Base-by-base conservation (phyloP, 805 yeast genomes). In the Metschnikowia drakensbergensis region DNA sequence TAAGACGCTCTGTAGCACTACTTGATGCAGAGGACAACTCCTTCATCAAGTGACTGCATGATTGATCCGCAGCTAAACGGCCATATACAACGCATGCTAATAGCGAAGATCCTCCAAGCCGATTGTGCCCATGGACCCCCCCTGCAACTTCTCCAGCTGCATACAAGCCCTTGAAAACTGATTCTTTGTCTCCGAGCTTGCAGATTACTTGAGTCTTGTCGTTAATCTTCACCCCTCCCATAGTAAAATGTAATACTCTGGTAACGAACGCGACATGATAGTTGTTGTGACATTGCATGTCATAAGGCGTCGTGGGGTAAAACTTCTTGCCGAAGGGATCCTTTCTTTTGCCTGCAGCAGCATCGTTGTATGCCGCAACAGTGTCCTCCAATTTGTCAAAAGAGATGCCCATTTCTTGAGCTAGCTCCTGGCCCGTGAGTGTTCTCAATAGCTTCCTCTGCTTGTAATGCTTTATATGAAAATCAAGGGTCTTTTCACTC, bases 221-320 rank as follows among this genome's bases (percentile, higher is more conserved):
- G 58, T 80, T 72, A 48, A 81, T 79, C 61, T 75, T 74, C 4
- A 81, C 79, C 42, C 89, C 88, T 23, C 89, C 88, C 86, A 82
- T 82, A 6, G 87, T 80, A 62, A 81, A 82, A 61, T 82, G 88
- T 33, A 82, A 74, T 17, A 79, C 81, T 33, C 85, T 71, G 5
- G 83, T 78, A 39, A 80, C 71, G 51, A 69, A 75, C 1, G 83
- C 77, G 25, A 78, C 80, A 54, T 79, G 77, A 56, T 77, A 77
- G 32, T 59, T 61, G 17, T 69, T 66, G 6, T 68, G 65, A 3
- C 54, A 38, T 6, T 56, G 48, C 48, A 63, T 67, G 29, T 57
- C 59, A 46, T 76, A 66, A 5, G 83, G 83, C 4, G 75, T 64
- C 30, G 75, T 73, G 13, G 80, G 76, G 61, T 74, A 79, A 54